phyloP scores from a whole-genome alignment of 2,329 filamentous ascomycete genomes.

The Phyllachora maydis region DNA sequence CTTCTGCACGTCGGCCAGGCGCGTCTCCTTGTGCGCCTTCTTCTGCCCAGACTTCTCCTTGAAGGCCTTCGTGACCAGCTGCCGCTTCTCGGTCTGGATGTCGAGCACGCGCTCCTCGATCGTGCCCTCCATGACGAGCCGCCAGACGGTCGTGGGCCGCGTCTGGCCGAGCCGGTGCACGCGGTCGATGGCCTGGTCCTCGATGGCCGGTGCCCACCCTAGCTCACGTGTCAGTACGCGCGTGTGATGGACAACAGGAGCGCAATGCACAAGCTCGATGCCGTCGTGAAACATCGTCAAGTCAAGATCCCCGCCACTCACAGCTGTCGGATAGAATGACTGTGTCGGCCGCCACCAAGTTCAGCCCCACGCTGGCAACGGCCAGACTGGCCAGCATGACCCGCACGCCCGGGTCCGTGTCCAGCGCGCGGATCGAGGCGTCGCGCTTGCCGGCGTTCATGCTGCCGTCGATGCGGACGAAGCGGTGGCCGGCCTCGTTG shows the following conservation, averaged over 20 bases:
- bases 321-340: constrained; percentile 67
- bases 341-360: constrained; percentile 69
- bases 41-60: constrained; percentile 40
- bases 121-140: constrained; percentile 59
- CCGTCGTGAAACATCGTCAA: no score
- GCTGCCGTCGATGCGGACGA: constrained; percentile 58
- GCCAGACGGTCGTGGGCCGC: constrained; percentile 57
- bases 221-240: neutral
- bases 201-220: constrained; percentile 83
- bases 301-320: no score
- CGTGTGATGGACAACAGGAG: neutral
- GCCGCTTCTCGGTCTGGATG: constrained; percentile 61
- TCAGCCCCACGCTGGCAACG: constrained; percentile 71
- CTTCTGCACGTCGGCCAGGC: constrained; percentile 32
- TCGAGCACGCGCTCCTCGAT: constrained; percentile 67
- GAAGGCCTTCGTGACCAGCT: constrained; percentile 61
- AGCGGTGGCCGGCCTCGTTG: constrained; percentile 34
- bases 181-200: constrained; percentile 78
- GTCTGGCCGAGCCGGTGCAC: constrained; percentile 75
- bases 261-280: no score
- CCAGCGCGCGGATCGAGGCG: constrained; percentile 43
- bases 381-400: constrained; percentile 66
- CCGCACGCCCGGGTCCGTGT: constrained; percentile 43
- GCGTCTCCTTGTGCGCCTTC: constrained; percentile 33
- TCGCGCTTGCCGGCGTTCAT: constrained; percentile 59